These are phyloP conservation scores for Citrus maxima DNA, from an alignment of 345 rosid genomes.

Conservation along the genomic window DNA sequence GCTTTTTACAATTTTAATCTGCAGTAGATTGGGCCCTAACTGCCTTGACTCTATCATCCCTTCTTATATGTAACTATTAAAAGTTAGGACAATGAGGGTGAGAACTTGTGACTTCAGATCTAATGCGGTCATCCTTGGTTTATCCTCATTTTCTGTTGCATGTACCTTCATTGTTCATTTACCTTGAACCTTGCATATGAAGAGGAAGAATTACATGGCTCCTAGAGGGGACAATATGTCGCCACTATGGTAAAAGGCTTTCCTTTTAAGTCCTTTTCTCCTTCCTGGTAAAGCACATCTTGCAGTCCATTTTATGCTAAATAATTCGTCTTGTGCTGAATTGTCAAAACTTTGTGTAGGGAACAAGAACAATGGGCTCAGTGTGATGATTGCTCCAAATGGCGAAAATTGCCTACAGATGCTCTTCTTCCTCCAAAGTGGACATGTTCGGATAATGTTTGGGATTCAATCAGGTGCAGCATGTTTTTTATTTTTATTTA, in stretches of 20 bases:
- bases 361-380: conserved; percentile 78
- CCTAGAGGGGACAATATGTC: neutral
- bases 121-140: neutral
- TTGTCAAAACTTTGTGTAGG: conserved; percentile 31
- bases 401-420: conserved; percentile 73
- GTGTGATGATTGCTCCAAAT: conserved; percentile 83
- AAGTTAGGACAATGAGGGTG: neutral
- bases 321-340: conserved; percentile 5
- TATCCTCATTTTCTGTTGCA: neutral
- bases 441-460: conserved; percentile 69
- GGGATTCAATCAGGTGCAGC: conserved; percentile 66
- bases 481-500: neutral
- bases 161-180: neutral
- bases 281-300: neutral
- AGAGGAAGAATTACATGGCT: neutral
- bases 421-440: conserved; percentile 76
- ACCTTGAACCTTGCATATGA: neutral
- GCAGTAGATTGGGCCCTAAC: neutral
- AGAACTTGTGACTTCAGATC: neutral
- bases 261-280: neutral
- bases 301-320: neutral
- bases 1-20: neutral
- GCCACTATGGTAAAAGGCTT: neutral
- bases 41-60: neutral
- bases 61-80: neutral